Conservation (phyloP, 371 early-diverging fungal genomes). For the Actinomortierella wolfii region DNA sequence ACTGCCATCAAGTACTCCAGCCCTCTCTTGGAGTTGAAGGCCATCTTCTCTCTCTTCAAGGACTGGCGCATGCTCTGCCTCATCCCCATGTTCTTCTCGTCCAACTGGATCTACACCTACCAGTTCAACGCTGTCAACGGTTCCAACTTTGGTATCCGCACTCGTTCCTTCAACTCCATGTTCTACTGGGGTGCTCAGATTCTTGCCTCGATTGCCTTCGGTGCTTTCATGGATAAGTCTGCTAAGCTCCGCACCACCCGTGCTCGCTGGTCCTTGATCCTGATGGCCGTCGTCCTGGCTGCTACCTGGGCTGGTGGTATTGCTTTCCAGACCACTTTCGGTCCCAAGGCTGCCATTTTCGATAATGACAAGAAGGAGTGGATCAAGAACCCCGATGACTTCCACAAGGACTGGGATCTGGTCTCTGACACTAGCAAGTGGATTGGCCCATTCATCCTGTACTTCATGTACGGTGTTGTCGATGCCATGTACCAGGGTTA, state of each 20-base stretch:
- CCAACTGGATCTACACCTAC: conserved; percentile 81
- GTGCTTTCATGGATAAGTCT: conserved; percentile 58
- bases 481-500: conserved; percentile 77
- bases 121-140: conserved; percentile 64
- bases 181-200: conserved; percentile 78
- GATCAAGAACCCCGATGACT: conserved; percentile 34
- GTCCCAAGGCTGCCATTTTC: conserved; percentile 6
- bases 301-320: conserved; percentile 69
- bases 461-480: conserved; percentile 64
- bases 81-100: conserved; percentile 71
- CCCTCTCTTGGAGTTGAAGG: conserved; percentile 61
- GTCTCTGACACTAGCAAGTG: conserved; percentile 49
- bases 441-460: conserved; percentile 67
- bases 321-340: conserved; percentile 60
- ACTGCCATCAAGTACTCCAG: conserved; percentile 53
- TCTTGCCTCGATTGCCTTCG: conserved; percentile 58
- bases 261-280: conserved; percentile 54
- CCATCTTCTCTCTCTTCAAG: conserved; percentile 63
- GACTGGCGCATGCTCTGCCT: conserved; percentile 69
- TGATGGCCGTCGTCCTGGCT: conserved; percentile 54
- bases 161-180: conserved; percentile 68
- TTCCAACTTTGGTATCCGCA: conserved; percentile 60
- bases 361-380: background rate
- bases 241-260: conserved; percentile 53
- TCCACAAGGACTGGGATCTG: conserved; percentile 32